Evolutionary conservation across 768 basidiomycete genomes (phyloP), one percentile per base, ranked within the genome.

Genomic region (Cyathus striatus): DNA sequence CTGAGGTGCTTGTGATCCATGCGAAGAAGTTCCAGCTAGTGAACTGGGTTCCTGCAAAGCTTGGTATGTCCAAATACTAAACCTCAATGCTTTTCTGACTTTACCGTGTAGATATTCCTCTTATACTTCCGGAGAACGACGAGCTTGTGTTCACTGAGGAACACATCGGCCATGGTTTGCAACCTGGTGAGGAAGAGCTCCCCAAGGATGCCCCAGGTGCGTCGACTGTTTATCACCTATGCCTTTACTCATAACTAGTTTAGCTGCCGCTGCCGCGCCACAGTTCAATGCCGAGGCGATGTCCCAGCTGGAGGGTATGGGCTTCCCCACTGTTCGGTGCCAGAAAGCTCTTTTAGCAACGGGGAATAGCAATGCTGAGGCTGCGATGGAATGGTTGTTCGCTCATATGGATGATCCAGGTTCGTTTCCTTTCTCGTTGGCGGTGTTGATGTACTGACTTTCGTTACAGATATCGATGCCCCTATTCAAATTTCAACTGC

Each of bases 341-440:
- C 86, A 95, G 53, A 93, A 91, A 51, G 96, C 94, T 0, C 60
- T 98, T 4, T 69, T 95, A 7, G 92, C 91, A 0, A 98, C 93
- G 0, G 90, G 91, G 0, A 83, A 84, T 51, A 66, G 61, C 13
- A 80, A 82, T 45, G 66, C 86, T 0, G 88, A 93, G 48, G 75
- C 70, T 0, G 96, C 96, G 0, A 95, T 95, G 92, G 83, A 91
- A 45, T 99, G 95, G 95, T 62, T 99, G 32, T 95, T 98, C 56
- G 72, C 62, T 34, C 95, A 97, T 60, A 90, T 94, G 89, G 94
- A 97, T 1, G 95, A 98, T 61, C 72, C 90, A 10, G 90, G 92
- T 90, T 35, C 6, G 69, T 50, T 20, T 32, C 16, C 42, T 36
- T 23, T 25, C 38, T 14, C 14, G n/a, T 18, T 20, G 9, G 23